Base-by-base conservation (phyloP, 2,329 filamentous ascomycete species). In the Talaromyces atroroseus region DNA sequence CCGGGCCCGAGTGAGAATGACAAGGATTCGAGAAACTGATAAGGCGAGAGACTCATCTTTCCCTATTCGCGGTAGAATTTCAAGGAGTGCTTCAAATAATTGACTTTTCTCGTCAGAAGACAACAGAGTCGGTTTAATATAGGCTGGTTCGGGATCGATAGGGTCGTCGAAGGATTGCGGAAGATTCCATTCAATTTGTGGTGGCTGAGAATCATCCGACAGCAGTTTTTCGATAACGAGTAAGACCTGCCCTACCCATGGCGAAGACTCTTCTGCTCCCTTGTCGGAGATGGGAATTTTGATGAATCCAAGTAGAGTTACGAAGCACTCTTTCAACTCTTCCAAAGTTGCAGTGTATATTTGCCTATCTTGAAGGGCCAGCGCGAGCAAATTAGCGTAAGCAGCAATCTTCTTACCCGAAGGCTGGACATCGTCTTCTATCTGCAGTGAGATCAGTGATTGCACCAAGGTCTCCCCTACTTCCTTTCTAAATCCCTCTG, bases 161-260 rank as follows among this genome's bases (percentile, higher is more conserved):
- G 74, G 64, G 14, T 74, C 71, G 24, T 82, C 78, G 42, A 67
- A 69, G 54, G 70, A 78, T 23, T 52, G 47, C n/a, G 80, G 78
- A 21, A 77, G 70, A 48, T 71, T 86, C 89, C 90, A 96, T 60
- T 82, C 79, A 24, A 89, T 86, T 58, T 88, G 82, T 4, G 82
- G 77, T 2, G 92, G 91, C 61, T 92, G 86, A 64, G 90, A 87
- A 70, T 97, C 94, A 64, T 95, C 89, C 14, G 88, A 87, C n/a
- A 99, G 78, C 32, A 97, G 78, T 53, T 89, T 89, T 76, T 99
- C 94, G 49, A 97, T 80, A 50, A 99, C 88, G 16, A 97, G 80
- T 34, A 99, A 78, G 32, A 97, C 85, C 66, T 94, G 92, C 12
- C 90, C 89, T 61, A 97, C 87, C 91, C 92, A 99, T 1, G 90